Percentiles rank a stretch among this genome's conserved stretches.
phyloP scores from a whole-genome alignment of 768 basidiomycete genomes.

The Austroboletus eburneus region DNA sequence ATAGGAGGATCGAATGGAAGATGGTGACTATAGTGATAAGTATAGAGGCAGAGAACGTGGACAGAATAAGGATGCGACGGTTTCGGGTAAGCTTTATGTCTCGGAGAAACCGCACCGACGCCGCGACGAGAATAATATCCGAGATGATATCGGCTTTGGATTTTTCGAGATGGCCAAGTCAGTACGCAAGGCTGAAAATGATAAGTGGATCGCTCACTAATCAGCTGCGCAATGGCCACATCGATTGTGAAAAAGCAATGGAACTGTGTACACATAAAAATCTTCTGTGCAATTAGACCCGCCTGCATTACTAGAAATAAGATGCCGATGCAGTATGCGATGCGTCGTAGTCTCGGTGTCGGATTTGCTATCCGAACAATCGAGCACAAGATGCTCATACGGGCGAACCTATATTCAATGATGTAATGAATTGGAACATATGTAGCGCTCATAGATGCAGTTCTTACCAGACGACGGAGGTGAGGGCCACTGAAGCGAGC shows the following conservation, averaged over 20 bases:
- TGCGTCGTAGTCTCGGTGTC: constrained; percentile 1
- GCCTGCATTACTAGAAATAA: constrained; percentile 15
- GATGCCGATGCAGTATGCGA: constrained; percentile 14
- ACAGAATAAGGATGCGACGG: constrained; percentile 19
- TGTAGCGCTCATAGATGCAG: no score
- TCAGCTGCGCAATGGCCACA: constrained; percentile 21
- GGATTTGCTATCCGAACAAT: constrained; percentile 21
- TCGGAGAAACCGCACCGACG: constrained; percentile 14
- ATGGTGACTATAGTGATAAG: constrained; percentile 22
- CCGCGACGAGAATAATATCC: constrained; percentile 17
- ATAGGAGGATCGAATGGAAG: constrained; percentile 20
- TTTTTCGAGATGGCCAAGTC: background rate
- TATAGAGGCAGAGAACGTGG: constrained; percentile 19
- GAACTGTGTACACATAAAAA: constrained; percentile 8
- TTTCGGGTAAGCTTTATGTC: constrained; percentile 11
- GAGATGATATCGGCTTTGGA: constrained; percentile 21
- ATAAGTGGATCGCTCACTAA: constrained; percentile 15
- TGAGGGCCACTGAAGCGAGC: constrained; percentile 20
- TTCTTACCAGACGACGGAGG: constrained; percentile 20
- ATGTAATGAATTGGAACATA: background rate
- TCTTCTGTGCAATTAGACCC: constrained; percentile 17
- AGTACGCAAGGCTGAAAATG: background rate
- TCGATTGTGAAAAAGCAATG: background rate
- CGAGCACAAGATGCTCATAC: constrained; percentile 28
- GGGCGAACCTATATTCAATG: constrained; percentile 16